Percentiles rank a stretch among this genome's conserved stretches.
Evolutionary conservation across 2,329 filamentous ascomycete species (phyloP).

Genomic region (Grosmannia serpens): DNA sequence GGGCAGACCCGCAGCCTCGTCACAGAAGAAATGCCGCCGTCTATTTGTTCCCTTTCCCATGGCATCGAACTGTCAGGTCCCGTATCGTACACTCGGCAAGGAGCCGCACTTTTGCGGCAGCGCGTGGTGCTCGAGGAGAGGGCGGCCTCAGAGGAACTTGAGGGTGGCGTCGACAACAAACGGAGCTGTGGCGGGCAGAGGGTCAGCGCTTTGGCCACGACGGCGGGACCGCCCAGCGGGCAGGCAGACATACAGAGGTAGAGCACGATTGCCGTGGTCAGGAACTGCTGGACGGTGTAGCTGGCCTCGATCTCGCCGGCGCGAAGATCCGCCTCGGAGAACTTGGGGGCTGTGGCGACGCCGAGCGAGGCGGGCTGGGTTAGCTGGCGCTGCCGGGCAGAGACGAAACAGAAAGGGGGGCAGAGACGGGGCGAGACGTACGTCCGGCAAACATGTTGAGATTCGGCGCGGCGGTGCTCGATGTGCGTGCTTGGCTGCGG

Average conservation of each 20-base stretch:
- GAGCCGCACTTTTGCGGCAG: background rate
- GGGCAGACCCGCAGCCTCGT: background rate
- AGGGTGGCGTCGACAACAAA: constrained; percentile 40
- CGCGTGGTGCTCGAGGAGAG: background rate
- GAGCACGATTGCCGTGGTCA: constrained; percentile 54
- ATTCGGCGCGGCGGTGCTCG: background rate
- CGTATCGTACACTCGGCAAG: background rate
- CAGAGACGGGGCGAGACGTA: constrained; percentile 23
- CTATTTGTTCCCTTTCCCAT: background rate
- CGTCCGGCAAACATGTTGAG: constrained; percentile 52
- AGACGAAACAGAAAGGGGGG: background rate
- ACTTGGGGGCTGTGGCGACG: constrained; percentile 35
- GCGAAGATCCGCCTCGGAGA: constrained; percentile 58
- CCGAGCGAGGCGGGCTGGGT: background rate
- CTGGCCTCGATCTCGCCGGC: constrained; percentile 56
- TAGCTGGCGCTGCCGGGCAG: background rate
- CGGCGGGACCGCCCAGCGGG: background rate
- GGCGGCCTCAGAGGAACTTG: constrained; percentile 21
- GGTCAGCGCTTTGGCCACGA: background rate
- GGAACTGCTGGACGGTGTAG: constrained; percentile 54
- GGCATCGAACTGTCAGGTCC: background rate
- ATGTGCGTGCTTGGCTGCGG: too few species aligned
- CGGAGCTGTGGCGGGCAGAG: constrained; percentile 30
- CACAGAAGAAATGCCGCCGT: background rate
- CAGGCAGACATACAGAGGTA: constrained; percentile 57